Evolutionary conservation across 139 green algal genomes (phyloP).

Genomic region (Haematococcus lacustris): DNA sequence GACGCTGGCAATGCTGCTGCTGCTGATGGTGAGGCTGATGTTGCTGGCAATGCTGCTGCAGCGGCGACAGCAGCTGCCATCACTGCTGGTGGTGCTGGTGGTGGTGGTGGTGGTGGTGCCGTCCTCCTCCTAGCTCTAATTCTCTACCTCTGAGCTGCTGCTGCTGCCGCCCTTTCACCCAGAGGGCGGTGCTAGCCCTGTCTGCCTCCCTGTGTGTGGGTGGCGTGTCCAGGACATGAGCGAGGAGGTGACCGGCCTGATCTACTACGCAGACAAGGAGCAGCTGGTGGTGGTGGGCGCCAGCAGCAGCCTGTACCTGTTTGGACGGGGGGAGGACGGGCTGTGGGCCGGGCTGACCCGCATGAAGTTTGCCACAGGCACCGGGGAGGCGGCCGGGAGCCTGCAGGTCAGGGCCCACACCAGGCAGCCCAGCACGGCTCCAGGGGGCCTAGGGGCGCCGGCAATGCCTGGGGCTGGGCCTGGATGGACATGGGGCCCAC

Average conservation of each 20-base stretch:
- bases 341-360: slow-evolving; percentile 18
- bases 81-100: not conserved
- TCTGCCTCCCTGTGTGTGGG: too few relatives aligned
- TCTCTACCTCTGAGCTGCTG: not conserved
- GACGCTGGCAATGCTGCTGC: slow-evolving; percentile 1
- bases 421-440: too few relatives aligned
- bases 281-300: slow-evolving; percentile 30
- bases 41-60: not conserved
- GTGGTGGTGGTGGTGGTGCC: not conserved
- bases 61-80: not conserved
- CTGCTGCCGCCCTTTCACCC: not conserved
- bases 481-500: too few relatives aligned
- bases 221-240: slow-evolving; percentile 23
- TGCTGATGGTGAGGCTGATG: not conserved
- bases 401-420: too few relatives aligned
- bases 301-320: slow-evolving; percentile 28
- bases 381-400: slow-evolving; percentile 19
- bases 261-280: slow-evolving; percentile 35
- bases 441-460: too few relatives aligned
- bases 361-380: slow-evolving; percentile 42
- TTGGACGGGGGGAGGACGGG: slow-evolving; percentile 23
- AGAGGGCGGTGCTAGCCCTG: too few relatives aligned
- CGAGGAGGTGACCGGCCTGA: slow-evolving; percentile 18
- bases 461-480: too few relatives aligned
- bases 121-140: not conserved